Percentiles rank a stretch among this genome's conserved stretches.
Evolutionary conservation across 2,329 filamentous ascomycete species (phyloP).

Genomic region (Ophiostoma himal-ulmi): DNA sequence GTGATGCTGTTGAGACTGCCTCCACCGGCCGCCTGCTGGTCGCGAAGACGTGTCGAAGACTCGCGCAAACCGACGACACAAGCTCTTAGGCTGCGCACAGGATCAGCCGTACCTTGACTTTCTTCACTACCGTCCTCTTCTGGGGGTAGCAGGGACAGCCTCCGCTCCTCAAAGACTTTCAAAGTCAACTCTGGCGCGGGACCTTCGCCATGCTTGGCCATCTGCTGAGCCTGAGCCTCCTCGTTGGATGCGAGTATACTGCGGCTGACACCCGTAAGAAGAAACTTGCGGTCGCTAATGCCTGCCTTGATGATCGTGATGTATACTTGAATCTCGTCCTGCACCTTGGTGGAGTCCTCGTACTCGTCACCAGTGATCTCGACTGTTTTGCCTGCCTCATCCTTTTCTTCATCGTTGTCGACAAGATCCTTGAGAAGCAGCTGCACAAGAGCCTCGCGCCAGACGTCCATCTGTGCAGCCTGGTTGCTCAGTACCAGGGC

Average conservation of each 20-base stretch:
- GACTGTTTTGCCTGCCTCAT: constrained; percentile 49
- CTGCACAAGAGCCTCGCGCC: constrained; percentile 66
- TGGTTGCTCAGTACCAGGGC: constrained; percentile 65
- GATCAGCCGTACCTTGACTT: background rate
- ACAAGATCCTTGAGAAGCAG: constrained; percentile 70
- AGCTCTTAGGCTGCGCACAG: constrained; percentile 57
- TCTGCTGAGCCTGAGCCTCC: constrained; percentile 52
- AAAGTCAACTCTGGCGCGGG: constrained; percentile 62
- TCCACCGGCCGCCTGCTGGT: constrained; percentile 35
- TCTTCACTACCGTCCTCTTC: constrained; percentile 28
- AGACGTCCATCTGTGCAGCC: constrained; percentile 63
- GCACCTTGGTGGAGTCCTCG: constrained; percentile 75
- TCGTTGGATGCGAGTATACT: constrained; percentile 73
- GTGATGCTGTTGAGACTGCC: constrained; percentile 10
- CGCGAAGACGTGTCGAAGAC: constrained; percentile 51
- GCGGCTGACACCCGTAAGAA: constrained; percentile 63
- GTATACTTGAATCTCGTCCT: constrained; percentile 85
- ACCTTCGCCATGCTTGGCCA: constrained; percentile 59
- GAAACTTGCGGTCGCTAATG: constrained; percentile 71
- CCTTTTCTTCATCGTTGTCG: constrained; percentile 74
- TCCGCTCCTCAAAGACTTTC: constrained; percentile 45
- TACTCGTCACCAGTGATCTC: constrained; percentile 81
- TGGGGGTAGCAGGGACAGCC: constrained; percentile 41
- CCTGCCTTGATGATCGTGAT: constrained; percentile 70
- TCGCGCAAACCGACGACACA: constrained; percentile 64